These are phyloP conservation scores for Hypoxylon sp. DNA, from an alignment of 2,329 filamentous ascomycete species.

Conservation along the genomic window DNA sequence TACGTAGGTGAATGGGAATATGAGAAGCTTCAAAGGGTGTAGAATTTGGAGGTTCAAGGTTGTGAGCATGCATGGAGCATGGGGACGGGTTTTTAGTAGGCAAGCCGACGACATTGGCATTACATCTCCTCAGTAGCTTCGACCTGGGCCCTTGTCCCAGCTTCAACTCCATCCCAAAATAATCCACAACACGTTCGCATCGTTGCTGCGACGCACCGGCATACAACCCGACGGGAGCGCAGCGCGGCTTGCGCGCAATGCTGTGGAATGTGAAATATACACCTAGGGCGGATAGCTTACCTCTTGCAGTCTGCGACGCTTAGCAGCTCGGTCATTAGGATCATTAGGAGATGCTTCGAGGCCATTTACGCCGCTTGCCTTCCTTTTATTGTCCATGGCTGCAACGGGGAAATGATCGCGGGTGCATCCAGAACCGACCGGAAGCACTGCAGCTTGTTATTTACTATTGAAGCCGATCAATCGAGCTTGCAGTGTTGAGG, in stretches of 20 bases:
- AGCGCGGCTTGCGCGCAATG: conserved; percentile 43
- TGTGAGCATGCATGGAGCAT: conserved; percentile 31
- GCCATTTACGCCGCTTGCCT: conserved; percentile 63
- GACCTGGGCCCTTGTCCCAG: conserved; percentile 18
- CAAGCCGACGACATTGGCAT: conserved; percentile 43
- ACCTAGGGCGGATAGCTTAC: conserved; percentile 55
- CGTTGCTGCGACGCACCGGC: conserved; percentile 40
- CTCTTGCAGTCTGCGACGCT: conserved; percentile 68
- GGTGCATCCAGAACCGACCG: conserved; percentile 33
- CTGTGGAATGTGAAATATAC: conserved; percentile 34
- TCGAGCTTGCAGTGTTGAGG: conserved; percentile 19
- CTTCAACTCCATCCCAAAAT: conserved; percentile 29
- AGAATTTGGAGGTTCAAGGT: conserved; percentile 37
- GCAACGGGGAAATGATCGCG: conserved; percentile 27
- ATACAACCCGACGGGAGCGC: conserved; percentile 20
- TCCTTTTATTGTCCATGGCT: conserved; percentile 71
- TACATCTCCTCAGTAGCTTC: conserved; percentile 37
- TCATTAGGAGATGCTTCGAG: conserved; percentile 58
- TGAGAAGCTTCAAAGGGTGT: conserved; percentile 15
- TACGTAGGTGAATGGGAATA: conserved; percentile 12
- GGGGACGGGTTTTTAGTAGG: conserved; percentile 19
- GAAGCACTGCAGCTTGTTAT: conserved; percentile 15
- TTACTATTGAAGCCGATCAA: conserved; percentile 22
- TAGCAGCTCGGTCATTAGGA: conserved; percentile 67
- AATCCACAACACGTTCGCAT: conserved; percentile 33